These are phyloP conservation scores for Aegilops bicornis DNA, from an alignment of 176 grass and related monocot genomes.

Conservation along the genomic window DNA sequence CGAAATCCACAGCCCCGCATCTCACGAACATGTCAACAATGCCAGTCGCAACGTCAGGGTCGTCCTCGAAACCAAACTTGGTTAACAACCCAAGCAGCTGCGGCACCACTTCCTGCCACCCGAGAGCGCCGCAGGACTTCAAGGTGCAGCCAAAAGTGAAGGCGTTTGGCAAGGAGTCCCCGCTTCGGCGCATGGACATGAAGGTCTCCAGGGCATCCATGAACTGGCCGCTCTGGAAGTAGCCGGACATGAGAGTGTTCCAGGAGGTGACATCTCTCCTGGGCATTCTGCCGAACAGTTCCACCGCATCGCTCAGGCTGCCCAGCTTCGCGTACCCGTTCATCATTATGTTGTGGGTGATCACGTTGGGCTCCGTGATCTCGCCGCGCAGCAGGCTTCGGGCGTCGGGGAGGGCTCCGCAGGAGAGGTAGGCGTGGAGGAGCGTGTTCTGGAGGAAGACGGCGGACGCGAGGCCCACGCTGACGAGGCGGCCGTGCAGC, in stretches of 20 bases:
- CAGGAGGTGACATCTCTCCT: conserved; percentile 65
- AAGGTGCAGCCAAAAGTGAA: conserved; percentile 65
- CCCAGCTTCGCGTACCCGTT: conserved; percentile 63
- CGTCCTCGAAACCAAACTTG: conserved; percentile 57
- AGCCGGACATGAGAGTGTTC: conserved; percentile 87
- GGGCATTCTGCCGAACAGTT: conserved; percentile 86
- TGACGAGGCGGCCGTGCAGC: conserved; percentile 72
- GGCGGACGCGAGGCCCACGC: conserved; percentile 68
- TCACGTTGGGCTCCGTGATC: conserved; percentile 55
- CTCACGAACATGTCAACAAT: conserved; percentile 93
- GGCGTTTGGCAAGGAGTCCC: conserved; percentile 49
- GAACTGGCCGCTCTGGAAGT: conserved; percentile 50
- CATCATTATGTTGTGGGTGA: conserved; percentile 83
- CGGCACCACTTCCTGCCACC: conserved; percentile 42
- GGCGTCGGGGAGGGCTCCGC: conserved; percentile 67
- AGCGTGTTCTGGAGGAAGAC: conserved; percentile 94
- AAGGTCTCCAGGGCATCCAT: conserved; percentile 43
- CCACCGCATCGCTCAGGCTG: conserved; percentile 43
- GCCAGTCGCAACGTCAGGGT: conserved; percentile 47
- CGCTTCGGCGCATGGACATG: conserved; percentile 41
- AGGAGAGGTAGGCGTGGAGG: conserved; percentile 75
- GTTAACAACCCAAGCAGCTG: conserved; percentile 71
- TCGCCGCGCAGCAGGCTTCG: conserved; percentile 42
- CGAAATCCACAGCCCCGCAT: conserved; percentile 51
- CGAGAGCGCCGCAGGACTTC: conserved; percentile 72